These are phyloP conservation scores for Penicillium rolfsii DNA, from an alignment of 2,329 filamentous ascomycete genomes.

Conservation along the genomic window DNA sequence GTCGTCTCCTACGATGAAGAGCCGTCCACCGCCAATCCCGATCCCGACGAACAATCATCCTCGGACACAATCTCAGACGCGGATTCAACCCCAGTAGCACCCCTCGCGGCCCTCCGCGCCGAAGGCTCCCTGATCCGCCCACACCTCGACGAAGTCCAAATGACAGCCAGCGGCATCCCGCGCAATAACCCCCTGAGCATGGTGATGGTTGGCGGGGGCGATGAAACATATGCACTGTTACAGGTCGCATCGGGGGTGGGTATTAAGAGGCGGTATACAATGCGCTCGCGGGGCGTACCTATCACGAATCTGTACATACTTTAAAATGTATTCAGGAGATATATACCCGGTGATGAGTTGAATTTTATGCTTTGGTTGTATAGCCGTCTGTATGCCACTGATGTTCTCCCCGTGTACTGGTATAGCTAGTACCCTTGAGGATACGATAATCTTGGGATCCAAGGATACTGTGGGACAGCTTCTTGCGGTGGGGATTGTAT, in stretches of 20 bases:
- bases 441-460: background rate
- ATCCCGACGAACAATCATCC: slow-evolving; percentile 15
- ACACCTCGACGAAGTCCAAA: slow-evolving; percentile 73
- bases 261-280: slow-evolving; percentile 74
- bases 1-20: slow-evolving; percentile 68
- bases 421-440: too few species aligned
- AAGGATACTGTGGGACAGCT: background rate
- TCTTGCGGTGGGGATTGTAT: background rate
- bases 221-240: slow-evolving; percentile 67
- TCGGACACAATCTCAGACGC: slow-evolving; percentile 8
- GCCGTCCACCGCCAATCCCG: slow-evolving; percentile 25
- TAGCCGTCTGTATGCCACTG: background rate
- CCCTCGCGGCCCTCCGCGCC: slow-evolving; percentile 44
- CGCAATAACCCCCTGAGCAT: slow-evolving; percentile 76
- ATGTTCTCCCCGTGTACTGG: too few species aligned
- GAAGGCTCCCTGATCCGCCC: slow-evolving; percentile 61
- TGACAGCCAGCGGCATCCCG: slow-evolving; percentile 68
- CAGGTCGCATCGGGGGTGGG: slow-evolving; percentile 68
- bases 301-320: slow-evolving; percentile 78
- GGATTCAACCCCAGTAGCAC: slow-evolving; percentile 32
- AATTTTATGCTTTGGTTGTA: background rate
- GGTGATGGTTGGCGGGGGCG: slow-evolving; percentile 77
- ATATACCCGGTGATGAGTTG: slow-evolving; percentile 18
- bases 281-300: slow-evolving; percentile 77
- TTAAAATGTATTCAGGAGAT: slow-evolving; percentile 35